Percentiles rank a stretch among this genome's conserved stretches.
Conservation (phyloP, 2,329 filamentous ascomycete genomes). For the Penicillium sp. region DNA sequence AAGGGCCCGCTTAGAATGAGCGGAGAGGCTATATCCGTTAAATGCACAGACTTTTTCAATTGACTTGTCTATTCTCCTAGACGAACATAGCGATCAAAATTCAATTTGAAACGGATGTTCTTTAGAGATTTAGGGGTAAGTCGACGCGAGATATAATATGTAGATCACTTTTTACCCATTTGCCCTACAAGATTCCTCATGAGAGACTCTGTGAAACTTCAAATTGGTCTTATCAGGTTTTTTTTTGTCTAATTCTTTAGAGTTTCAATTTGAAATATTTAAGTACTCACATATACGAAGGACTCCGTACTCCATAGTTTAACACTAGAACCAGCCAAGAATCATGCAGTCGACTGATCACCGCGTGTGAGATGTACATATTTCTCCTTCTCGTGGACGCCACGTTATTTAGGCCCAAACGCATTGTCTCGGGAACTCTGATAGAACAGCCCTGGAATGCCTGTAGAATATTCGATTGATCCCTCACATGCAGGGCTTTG, state of each 20-base stretch:
- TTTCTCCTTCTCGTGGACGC: conserved; percentile 31
- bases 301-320: background rate
- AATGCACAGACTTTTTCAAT: conserved; percentile 5
- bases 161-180: background rate
- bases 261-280: background rate
- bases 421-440: conserved; percentile 8
- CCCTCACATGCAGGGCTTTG: background rate
- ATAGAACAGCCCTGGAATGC: conserved; percentile 20
- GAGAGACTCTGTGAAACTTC: background rate
- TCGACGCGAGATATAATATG: background rate
- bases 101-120: background rate
- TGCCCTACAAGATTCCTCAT: background rate
- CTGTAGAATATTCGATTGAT: conserved; percentile 17
- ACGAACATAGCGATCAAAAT: conserved; percentile 8
- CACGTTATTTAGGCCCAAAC: conserved; percentile 27
- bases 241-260: background rate
- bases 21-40: conserved; percentile 7
- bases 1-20: conserved; percentile 1
- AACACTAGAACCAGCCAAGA: background rate
- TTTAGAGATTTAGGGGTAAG: background rate
- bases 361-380: conserved; percentile 6
- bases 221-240: background rate
- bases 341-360: conserved; percentile 5
- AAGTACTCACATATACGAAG: background rate
- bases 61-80: conserved; percentile 10